Evolutionary conservation across 108 stramenopile genomes (phyloP).

Genomic region (Cylindrotheca closterium): DNA sequence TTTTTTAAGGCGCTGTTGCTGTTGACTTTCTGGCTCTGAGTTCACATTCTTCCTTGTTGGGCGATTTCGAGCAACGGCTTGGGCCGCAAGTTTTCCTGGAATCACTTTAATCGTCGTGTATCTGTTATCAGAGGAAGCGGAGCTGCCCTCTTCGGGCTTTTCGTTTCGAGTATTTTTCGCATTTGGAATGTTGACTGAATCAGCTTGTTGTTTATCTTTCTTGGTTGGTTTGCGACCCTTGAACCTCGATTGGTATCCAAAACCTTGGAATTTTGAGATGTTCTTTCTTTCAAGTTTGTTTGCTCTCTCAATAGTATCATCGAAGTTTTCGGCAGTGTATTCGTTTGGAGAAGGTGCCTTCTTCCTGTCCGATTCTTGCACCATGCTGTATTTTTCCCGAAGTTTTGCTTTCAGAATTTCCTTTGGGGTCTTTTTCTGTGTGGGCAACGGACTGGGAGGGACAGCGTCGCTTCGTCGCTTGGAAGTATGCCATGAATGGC

Average conservation of each 20-base stretch:
- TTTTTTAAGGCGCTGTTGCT: no score
- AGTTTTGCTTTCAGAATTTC: background rate
- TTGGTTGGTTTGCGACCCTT: constrained; percentile 33
- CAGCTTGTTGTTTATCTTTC: constrained; percentile 6
- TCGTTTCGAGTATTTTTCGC: background rate
- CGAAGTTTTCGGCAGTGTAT: constrained; percentile 25
- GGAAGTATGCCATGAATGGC: constrained; percentile 33
- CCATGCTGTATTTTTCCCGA: background rate
- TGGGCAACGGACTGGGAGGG: constrained; percentile 1
- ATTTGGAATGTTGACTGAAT: constrained; percentile 1
- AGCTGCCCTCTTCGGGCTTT: background rate
- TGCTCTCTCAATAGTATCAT: background rate
- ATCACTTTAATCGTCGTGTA: background rate
- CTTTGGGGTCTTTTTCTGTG: constrained; percentile 9
- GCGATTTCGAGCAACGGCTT: constrained; percentile 20
- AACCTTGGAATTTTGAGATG: background rate
- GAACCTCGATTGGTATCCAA: constrained; percentile 28
- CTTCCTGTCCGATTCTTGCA: constrained; percentile 4
- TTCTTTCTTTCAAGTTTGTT: background rate
- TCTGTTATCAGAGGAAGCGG: background rate
- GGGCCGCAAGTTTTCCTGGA: constrained; percentile 17
- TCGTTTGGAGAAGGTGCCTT: constrained; percentile 28
- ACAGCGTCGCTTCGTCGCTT: constrained; percentile 6
- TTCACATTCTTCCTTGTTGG: no score
- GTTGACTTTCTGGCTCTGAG: no score